Conservation (phyloP, 306 rosid species). For the Hippophae gyantsensis region DNA sequence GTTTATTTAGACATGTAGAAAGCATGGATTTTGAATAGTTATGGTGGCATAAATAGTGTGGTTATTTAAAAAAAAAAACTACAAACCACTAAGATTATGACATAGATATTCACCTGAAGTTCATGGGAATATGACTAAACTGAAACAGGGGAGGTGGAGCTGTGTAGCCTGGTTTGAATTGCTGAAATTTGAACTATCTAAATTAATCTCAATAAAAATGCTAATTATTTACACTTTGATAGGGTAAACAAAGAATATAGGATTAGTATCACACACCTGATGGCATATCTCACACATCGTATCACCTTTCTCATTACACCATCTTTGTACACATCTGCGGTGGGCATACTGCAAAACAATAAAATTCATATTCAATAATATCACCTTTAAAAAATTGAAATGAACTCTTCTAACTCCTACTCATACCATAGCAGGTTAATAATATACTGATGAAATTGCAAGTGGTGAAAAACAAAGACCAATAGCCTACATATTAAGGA, state of each 20-base stretch:
- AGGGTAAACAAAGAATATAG: not conserved
- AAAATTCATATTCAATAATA: not conserved
- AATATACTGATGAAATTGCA: too few species aligned
- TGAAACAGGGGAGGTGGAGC: slow-evolving; percentile 83
- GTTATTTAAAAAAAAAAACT: too few species aligned
- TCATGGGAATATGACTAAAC: slow-evolving; percentile 87
- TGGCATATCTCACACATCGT: slow-evolving; percentile 92
- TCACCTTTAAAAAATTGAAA: too few species aligned
- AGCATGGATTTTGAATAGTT: too few species aligned
- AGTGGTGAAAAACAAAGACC: too few species aligned
- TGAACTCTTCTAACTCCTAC: too few species aligned
- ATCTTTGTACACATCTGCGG: slow-evolving; percentile 77
- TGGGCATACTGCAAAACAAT: slow-evolving; percentile 74
- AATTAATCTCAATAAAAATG: not conserved
- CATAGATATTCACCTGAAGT: slow-evolving; percentile 51
- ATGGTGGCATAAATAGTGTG: too few species aligned
- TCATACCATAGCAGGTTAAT: too few species aligned
- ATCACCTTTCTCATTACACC: slow-evolving; percentile 98
- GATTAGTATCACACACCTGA: slow-evolving; percentile 41
- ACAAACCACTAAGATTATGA: too few species aligned
- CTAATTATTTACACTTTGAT: not conserved
- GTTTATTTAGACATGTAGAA: too few species aligned
- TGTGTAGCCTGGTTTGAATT: slow-evolving; percentile 77
- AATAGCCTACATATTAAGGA: too few species aligned
- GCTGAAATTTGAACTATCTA: slow-evolving; percentile 33